phyloP scores from a whole-genome alignment of 441 rosid genomes.

The Dalechampia spathulata region DNA sequence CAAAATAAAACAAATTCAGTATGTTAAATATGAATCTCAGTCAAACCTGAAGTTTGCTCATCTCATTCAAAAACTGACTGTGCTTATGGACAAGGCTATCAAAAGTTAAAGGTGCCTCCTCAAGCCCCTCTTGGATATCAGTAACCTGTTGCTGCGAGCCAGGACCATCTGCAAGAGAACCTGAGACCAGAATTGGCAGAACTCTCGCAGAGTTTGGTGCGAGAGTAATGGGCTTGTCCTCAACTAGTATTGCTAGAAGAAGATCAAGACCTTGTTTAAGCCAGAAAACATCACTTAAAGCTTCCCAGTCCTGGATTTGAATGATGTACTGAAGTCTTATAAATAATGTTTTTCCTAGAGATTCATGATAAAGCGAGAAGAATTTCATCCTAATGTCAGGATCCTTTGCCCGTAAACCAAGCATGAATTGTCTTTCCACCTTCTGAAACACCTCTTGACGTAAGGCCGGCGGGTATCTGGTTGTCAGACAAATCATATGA shows the following conservation, averaged over 20 bases:
- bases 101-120: constrained; percentile 69
- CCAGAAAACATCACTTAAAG: constrained; percentile 98
- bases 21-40: constrained; percentile 5
- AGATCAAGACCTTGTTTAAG: constrained; percentile 99
- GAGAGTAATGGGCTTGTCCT: constrained; percentile 81
- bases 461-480: constrained; percentile 55
- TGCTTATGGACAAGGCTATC: constrained; percentile 75
- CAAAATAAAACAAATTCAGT: neutral
- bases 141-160: constrained; percentile 46
- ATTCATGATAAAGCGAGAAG: constrained; percentile 79
- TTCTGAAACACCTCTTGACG: constrained; percentile 92
- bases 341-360: constrained; percentile 70
- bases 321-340: constrained; percentile 79
- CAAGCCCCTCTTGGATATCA: constrained; percentile 56
- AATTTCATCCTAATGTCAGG: constrained; percentile 89
- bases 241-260: constrained; percentile 84
- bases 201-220: constrained; percentile 97
- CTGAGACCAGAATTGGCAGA: constrained; percentile 48
- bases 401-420: constrained; percentile 94
- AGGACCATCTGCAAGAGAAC: constrained; percentile 51
- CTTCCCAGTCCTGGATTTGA: constrained; percentile 97
- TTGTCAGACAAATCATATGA: constrained; percentile 23
- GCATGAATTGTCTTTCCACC: constrained; percentile 98
- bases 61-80: constrained; percentile 71
- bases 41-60: constrained; percentile 87